Evolutionary conservation across 2,329 filamentous ascomycete genomes (phyloP), one percentile per base, ranked within the genome.

Genomic region (Erysiphe pulchra): DNA sequence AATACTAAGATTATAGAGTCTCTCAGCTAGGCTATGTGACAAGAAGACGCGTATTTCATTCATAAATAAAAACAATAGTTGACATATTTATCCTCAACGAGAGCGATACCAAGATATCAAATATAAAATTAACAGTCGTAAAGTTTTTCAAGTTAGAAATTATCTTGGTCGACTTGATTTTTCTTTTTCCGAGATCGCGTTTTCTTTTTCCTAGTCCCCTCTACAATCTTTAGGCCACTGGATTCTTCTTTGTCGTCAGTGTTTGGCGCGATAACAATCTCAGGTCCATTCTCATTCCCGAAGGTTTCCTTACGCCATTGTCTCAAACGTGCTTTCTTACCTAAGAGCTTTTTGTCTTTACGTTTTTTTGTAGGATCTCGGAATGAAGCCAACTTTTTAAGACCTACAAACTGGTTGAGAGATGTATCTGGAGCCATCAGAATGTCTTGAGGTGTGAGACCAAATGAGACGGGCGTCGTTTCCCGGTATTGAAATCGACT

Each of bases 321-420:
- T 57, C 85, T 69, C 49, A 98, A 66, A 17, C 87, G 71, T 8
- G 82, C 83, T 65, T 95, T 95, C 72, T 95, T 98, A 51, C 83
- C 80, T 30, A 95, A 69, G 54, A 73, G 71, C 68, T 92, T 93
- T 64, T 77, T 75, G 58, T 98, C 90, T 55, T 78, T 80, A 53
- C 71, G 70, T 69, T 95, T 95, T 70, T 92, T 90, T 55, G 86
- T 81, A 2, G 69, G 66, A 58, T 94, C 86, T 47, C 90, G 73
- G 66, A 90, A 98, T 5, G 81, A 69, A 4, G 87, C 86, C 48
- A 94, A 72, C 65, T 94, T 95, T 70, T 98, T 98, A 56, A 98
- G 66, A 7, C 90, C 87, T 5, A 79, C 87, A 57, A 80, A 98
- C 52, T 86, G 70, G 61, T 98, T 98, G 51, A 98, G 73, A 46